Conservation (phyloP, 2,329 filamentous ascomycete species). For the Colletotrichum sp. region DNA sequence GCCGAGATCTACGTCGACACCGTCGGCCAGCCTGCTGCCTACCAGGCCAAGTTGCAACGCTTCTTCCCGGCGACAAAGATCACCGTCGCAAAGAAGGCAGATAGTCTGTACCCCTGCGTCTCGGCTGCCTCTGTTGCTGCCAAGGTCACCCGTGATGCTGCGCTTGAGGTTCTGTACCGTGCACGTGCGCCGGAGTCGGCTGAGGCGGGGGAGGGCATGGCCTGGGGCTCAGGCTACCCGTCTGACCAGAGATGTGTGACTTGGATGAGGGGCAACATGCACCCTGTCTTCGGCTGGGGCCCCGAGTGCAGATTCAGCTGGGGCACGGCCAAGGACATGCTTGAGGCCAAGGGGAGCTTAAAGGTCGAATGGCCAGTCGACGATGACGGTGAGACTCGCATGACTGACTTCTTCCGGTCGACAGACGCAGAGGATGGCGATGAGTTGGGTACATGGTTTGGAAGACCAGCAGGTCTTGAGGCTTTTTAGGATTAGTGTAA, state of each 20-base stretch:
- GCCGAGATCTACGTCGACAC: conserved; percentile 95
- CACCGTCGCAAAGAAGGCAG: conserved; percentile 88
- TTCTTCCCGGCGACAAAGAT: conserved; percentile 81
- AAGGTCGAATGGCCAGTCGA: conserved; percentile 85
- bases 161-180: conserved; percentile 80
- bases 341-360: conserved; percentile 75
- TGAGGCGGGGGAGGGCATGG: conserved; percentile 47
- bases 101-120: conserved; percentile 90
- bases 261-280: conserved; percentile 88
- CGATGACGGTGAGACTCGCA: conserved; percentile 70
- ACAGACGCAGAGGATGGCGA: conserved; percentile 53
- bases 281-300: conserved; percentile 95
- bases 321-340: conserved; percentile 92
- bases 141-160: conserved; percentile 93
- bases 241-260: conserved; percentile 79
- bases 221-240: conserved; percentile 94
- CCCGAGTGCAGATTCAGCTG: conserved; percentile 93
- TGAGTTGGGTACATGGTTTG: conserved; percentile 85
- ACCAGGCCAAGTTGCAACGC: conserved; percentile 83
- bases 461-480: conserved; percentile 70
- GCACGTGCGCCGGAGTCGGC: conserved; percentile 34
- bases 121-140: conserved; percentile 94
- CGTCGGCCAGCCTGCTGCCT: conserved; percentile 80
- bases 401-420: conserved; percentile 77
- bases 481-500: conserved; percentile 59